A percentile compares a stretch with the other conserved stretches of the same genome.
These are phyloP conservation scores for Saturnispora serradocipensis DNA, from an alignment of 805 yeast genomes.

Conservation along the genomic window DNA sequence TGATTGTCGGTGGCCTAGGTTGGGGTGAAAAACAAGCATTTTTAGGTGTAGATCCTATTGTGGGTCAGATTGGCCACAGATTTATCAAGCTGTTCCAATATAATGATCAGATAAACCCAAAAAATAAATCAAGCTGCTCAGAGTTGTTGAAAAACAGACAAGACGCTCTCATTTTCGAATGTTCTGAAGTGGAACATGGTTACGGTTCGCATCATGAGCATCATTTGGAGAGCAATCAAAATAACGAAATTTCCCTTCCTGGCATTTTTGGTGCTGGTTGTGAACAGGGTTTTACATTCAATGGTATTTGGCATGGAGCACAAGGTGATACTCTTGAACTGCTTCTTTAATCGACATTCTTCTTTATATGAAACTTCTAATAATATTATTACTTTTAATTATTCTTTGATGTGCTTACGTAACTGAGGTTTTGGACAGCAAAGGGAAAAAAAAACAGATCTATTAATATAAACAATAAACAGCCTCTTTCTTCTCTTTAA, in stretches of 20 bases:
- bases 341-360: not conserved
- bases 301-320: constrained; percentile 26
- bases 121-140: not conserved
- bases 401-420: not conserved
- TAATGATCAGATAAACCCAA: not conserved
- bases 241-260: constrained; percentile 7
- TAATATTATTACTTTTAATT: not conserved
- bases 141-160: not conserved
- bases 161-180: constrained; percentile 17
- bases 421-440: not conserved
- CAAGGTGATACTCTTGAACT: constrained; percentile 24
- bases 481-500: not conserved
- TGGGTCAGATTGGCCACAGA: constrained; percentile 24
- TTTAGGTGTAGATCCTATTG: constrained; percentile 56
- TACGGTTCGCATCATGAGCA: constrained; percentile 9
- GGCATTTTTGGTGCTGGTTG: constrained; percentile 28
- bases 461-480: not conserved
- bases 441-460: not conserved
- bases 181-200: constrained; percentile 16
- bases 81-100: constrained; percentile 16
- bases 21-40: constrained; percentile 66
- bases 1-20: constrained; percentile 68
- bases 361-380: not conserved
- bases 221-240: not conserved
- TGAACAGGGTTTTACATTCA: constrained; percentile 25